Conservation (phyloP, 2,329 filamentous ascomycete genomes). For the Paecilomyces sp. region DNA sequence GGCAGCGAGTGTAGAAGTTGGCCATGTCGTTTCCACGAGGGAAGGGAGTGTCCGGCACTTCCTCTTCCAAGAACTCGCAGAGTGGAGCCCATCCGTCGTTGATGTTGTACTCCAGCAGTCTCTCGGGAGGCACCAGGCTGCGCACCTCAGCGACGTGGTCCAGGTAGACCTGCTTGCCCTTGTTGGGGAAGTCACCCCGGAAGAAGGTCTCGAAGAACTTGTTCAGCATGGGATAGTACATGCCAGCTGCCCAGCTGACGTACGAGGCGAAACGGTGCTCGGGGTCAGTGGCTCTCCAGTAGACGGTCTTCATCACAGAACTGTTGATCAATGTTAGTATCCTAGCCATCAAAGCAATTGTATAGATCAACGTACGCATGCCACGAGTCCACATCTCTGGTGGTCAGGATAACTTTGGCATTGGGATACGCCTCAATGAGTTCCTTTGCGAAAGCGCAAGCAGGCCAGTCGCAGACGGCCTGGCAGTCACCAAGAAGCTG, state of each 20-base stretch:
- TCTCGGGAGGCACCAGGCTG: constrained; percentile 41
- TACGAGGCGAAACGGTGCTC: constrained; percentile 51
- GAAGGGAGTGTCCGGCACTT: constrained; percentile 44
- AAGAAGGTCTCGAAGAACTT: constrained; percentile 56
- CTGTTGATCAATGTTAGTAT: constrained; percentile 10
- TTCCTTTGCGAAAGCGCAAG: constrained; percentile 61
- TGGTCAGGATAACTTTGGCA: constrained; percentile 63
- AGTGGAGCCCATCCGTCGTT: constrained; percentile 49
- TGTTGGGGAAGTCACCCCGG: constrained; percentile 58
- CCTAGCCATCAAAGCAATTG: background rate
- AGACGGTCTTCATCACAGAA: constrained; percentile 60
- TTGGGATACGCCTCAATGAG: constrained; percentile 65
- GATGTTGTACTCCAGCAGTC: constrained; percentile 48
- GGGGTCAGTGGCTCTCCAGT: constrained; percentile 59
- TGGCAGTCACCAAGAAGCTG: constrained; percentile 59
- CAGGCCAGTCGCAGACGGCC: constrained; percentile 63
- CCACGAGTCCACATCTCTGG: constrained; percentile 60
- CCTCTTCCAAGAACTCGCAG: constrained; percentile 48
- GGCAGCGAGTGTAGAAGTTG: constrained; percentile 49
- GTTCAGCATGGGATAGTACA: constrained; percentile 49
- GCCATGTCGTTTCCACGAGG: constrained; percentile 49
- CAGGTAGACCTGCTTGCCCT: constrained; percentile 57
- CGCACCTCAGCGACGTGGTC: constrained; percentile 50
- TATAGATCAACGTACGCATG: constrained; percentile 32
- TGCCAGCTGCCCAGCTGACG: constrained; percentile 57